These are phyloP conservation scores for Zygosaccharomyces sapae DNA, from an alignment of 1,139 yeast species.

Conservation along the genomic window DNA sequence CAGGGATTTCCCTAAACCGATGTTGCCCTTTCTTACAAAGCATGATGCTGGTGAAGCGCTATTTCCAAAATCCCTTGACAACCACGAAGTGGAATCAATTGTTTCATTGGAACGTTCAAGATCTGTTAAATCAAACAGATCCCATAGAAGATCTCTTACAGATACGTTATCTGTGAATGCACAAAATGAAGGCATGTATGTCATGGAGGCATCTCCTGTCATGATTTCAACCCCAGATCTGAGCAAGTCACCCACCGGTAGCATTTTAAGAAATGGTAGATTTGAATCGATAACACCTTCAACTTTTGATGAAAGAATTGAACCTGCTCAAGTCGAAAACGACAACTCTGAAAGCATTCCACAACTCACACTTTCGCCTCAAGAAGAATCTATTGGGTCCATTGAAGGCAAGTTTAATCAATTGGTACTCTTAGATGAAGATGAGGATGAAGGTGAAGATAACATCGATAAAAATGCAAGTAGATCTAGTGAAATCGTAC, in stretches of 20 bases:
- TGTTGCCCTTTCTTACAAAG: background rate
- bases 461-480: background rate
- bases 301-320: slow-evolving; percentile 4
- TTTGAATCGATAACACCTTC: slow-evolving; percentile 25
- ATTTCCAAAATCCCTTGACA: slow-evolving; percentile 64
- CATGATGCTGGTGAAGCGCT: slow-evolving; percentile 55
- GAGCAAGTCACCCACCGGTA: slow-evolving; percentile 44
- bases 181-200: slow-evolving; percentile 41
- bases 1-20: background rate
- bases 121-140: slow-evolving; percentile 39
- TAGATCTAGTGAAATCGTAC: too few species aligned
- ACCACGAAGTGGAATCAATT: slow-evolving; percentile 69
- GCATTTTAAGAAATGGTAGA: slow-evolving; percentile 48
- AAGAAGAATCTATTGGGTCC: slow-evolving; percentile 23
- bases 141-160: slow-evolving; percentile 34
- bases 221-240: slow-evolving; percentile 36
- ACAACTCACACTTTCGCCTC: background rate
- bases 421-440: slow-evolving; percentile 21
- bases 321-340: background rate
- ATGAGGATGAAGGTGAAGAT: slow-evolving; percentile 4
- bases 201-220: slow-evolving; percentile 35
- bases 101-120: slow-evolving; percentile 67
- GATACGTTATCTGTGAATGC: slow-evolving; percentile 39
- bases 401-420: slow-evolving; percentile 29
- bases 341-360: slow-evolving; percentile 2